Base-by-base conservation (phyloP, 768 basidiomycete genomes). In the Tephrocybe sp. region DNA sequence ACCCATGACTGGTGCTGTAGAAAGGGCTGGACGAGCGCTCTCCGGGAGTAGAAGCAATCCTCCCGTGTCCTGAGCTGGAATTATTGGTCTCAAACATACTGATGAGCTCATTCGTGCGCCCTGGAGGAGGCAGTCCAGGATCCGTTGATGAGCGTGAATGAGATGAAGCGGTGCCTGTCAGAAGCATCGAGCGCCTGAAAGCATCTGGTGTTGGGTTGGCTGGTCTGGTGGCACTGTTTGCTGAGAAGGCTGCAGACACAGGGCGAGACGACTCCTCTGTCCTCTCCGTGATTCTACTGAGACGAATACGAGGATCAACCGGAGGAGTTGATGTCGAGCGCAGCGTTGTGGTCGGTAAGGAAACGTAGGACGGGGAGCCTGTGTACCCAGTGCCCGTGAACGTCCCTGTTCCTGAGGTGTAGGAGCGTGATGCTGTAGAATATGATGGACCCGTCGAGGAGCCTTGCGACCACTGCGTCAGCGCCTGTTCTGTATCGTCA, bases 251-350 rank as follows among this genome's bases (percentile, higher is more conserved):
- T 10, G 70, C 70, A 1, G 81, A 76, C 5, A 67, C 64, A 0
- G 87, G 87, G 23, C 87, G 80, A 0, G 86, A 71, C 16, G 86
- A 69, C 25, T 86, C 81, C 66, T 92, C 90, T 1, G 86, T 89
- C 39, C 75, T 78, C 62, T 92, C 90, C 3, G 88, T 80, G 51
- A 92, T 92, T 2, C 79, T 84, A 60, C 89, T 91, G 16, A 91
- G 72, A 9, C 80, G 78, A 38, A 64, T 61, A n/a, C 68, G 59
- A 3, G 73, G 69, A 47, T 72, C 69, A 7, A 58, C 52, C 16
- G 70, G 69, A 12, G 69, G 58, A 42, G 62, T 58, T 21, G 69
- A 62, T 25, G 73, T 67, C 16, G 51, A 24, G 16, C 72, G 69
- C 30, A 64, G 64, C 23, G 63, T 63, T 43, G 70, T 55, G 2